Evolutionary conservation across 176 grass and related monocot genomes (phyloP).

Genomic region (Poa annua): DNA sequence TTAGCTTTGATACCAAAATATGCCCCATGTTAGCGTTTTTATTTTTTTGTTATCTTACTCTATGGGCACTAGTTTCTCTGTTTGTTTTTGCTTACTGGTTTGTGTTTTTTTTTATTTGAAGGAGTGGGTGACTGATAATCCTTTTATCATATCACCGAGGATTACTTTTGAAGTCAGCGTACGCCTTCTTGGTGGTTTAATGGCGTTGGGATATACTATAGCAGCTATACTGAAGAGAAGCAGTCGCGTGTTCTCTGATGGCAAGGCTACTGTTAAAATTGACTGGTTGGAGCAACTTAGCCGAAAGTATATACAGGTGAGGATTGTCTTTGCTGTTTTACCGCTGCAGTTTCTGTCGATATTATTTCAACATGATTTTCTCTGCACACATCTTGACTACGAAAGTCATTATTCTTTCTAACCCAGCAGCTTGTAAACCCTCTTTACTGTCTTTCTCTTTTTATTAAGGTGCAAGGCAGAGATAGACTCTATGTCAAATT

Average conservation of each 20-base stretch:
- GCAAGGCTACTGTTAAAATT: slow-evolving; percentile 90
- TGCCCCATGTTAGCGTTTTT: background rate
- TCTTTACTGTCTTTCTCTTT: slow-evolving; percentile 25
- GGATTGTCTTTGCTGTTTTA: slow-evolving; percentile 28
- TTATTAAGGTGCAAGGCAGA: slow-evolving; percentile 88
- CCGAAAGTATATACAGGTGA: slow-evolving; percentile 83
- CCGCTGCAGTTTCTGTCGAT: slow-evolving; percentile 23
- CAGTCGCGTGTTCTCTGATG: slow-evolving; percentile 81
- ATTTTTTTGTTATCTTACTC: background rate
- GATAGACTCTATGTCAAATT: slow-evolving; percentile 76
- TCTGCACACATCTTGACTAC: slow-evolving; percentile 15
- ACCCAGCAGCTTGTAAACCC: background rate
- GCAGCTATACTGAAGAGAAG: slow-evolving; percentile 97
- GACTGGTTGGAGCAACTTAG: slow-evolving; percentile 94
- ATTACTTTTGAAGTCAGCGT: slow-evolving; percentile 99
- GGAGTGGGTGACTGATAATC: slow-evolving; percentile 96
- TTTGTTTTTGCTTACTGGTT: slow-evolving; percentile 23
- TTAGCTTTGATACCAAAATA: background rate
- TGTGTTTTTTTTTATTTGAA: slow-evolving; percentile 44
- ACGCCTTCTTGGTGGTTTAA: slow-evolving; percentile 96
- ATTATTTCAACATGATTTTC: slow-evolving; percentile 10
- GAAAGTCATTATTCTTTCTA: slow-evolving; percentile 22
- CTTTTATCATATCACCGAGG: slow-evolving; percentile 98
- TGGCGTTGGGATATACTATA: slow-evolving; percentile 96
- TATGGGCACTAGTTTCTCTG: background rate